These are phyloP conservation scores for Neurospora terricola DNA, from an alignment of 495 filamentous ascomycete genomes.

Conservation along the genomic window DNA sequence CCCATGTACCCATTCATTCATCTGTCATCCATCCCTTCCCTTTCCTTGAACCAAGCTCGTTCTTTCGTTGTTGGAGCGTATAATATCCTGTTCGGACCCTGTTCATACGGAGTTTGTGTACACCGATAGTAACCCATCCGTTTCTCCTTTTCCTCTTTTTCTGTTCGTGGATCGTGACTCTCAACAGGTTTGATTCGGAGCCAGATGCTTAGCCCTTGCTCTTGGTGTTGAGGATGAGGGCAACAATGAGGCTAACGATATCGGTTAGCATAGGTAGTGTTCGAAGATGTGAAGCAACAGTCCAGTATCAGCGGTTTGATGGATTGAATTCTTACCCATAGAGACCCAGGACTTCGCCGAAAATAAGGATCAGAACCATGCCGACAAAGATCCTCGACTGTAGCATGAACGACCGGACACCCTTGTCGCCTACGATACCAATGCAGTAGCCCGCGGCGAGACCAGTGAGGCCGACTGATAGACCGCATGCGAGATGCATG, in stretches of 20 bases:
- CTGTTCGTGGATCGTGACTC: not conserved
- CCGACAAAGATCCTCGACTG: constrained; percentile 94
- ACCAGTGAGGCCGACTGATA: constrained; percentile 84
- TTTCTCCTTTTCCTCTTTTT: not conserved
- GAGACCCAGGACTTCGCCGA: constrained; percentile 91
- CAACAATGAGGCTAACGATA: constrained; percentile 31
- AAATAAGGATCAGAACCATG: constrained; percentile 98
- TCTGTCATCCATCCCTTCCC: not conserved
- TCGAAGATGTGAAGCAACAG: not conserved
- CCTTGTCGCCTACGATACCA: constrained; percentile 88
- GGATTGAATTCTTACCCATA: constrained; percentile 61
- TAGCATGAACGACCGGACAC: constrained; percentile 88
- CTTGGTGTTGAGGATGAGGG: constrained; percentile 45
- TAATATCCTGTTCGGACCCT: not conserved
- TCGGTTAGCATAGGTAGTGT: not conserved
- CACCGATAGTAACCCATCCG: not conserved
- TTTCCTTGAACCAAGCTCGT: not conserved
- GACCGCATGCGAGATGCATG: constrained; percentile 85
- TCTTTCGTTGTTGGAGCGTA: not conserved
- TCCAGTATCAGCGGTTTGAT: not conserved
- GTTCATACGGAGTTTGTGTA: not conserved
- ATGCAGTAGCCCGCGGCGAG: constrained; percentile 97
- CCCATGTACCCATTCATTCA: not conserved
- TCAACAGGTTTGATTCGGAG: not conserved
- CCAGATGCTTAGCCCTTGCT: constrained; percentile 34